These are phyloP conservation scores for Camellia japonica DNA, from an alignment of 148 eudicot species.

Conservation along the genomic window DNA sequence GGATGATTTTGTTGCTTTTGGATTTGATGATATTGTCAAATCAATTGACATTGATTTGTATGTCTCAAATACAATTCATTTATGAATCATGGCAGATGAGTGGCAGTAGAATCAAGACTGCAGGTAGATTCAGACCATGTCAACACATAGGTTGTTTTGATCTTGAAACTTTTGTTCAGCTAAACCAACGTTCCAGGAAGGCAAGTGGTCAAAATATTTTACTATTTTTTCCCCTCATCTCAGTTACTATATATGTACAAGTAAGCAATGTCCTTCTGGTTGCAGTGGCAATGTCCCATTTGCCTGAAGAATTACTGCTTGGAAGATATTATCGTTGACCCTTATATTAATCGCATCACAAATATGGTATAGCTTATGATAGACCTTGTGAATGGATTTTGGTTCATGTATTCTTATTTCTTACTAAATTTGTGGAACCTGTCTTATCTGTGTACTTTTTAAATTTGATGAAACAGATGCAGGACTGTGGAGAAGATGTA, in stretches of 20 bases:
- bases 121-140: constrained; percentile 94
- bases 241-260: neutral
- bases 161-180: constrained; percentile 79
- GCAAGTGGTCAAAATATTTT: constrained; percentile 37
- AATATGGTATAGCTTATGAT: constrained; percentile 37
- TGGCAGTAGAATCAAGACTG: constrained; percentile 89
- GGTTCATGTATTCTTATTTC: neutral
- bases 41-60: neutral
- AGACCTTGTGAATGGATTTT: constrained; percentile 11
- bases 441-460: constrained; percentile 9
- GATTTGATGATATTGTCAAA: neutral
- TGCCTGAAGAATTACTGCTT: constrained; percentile 64
- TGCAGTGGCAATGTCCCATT: constrained; percentile 91
- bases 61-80: neutral
- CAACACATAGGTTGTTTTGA: constrained; percentile 97
- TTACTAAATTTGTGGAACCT: neutral
- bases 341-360: constrained; percentile 52
- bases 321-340: constrained; percentile 58
- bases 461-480: constrained; percentile 32
- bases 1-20: neutral
- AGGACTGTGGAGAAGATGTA: constrained; percentile 50
- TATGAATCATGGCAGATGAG: constrained; percentile 59
- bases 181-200: constrained; percentile 92
- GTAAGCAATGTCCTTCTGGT: neutral
- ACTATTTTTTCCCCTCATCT: constrained; percentile 4